Evolutionary conservation across 2,329 filamentous ascomycete species (phyloP).

Genomic region (Neoscytalidium dimidiatum): DNA sequence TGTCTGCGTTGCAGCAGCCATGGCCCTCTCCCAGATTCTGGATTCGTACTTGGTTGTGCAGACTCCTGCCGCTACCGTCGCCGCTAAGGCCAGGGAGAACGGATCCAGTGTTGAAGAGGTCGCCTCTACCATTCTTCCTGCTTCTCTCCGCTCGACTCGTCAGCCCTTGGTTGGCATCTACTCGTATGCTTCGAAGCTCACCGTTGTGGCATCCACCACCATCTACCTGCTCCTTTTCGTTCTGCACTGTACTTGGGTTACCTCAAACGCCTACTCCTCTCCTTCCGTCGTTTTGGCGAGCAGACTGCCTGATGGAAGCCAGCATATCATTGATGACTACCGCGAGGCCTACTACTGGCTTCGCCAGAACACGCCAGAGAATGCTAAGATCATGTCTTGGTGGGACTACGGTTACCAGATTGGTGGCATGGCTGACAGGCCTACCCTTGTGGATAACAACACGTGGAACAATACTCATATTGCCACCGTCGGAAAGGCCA

Average conservation of each 20-base stretch:
- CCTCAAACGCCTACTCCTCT: slow-evolving; percentile 97
- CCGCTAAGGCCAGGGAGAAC: slow-evolving; percentile 50
- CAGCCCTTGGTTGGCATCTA: slow-evolving; percentile 83
- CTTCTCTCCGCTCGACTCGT: slow-evolving; percentile 68
- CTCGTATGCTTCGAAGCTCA: slow-evolving; percentile 72
- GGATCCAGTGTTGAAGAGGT: slow-evolving; percentile 38
- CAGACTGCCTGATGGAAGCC: slow-evolving; percentile 86
- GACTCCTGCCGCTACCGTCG: slow-evolving; percentile 49
- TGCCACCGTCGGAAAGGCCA: slow-evolving; percentile 97
- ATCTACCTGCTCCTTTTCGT: slow-evolving; percentile 91
- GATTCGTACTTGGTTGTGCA: slow-evolving; percentile 77
- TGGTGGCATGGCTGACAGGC: slow-evolving; percentile 97
- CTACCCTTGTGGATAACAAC: slow-evolving; percentile 98
- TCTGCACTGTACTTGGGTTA: slow-evolving; percentile 98
- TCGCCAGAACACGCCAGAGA: slow-evolving; percentile 89
- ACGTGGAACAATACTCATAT: slow-evolving; percentile 99
- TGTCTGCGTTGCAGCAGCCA: slow-evolving; percentile 89
- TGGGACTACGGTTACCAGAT: slow-evolving; percentile 99
- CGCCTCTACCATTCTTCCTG: slow-evolving; percentile 53
- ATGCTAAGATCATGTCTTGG: slow-evolving; percentile 99
- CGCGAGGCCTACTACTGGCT: slow-evolving; percentile 99
- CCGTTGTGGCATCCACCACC: slow-evolving; percentile 72
- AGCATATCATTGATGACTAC: slow-evolving; percentile 99
- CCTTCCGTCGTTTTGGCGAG: slow-evolving; percentile 96
- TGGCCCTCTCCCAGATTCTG: slow-evolving; percentile 83